Percentiles rank a stretch among this genome's conserved stretches.
Conservation (phyloP, 176 grass and related monocot species). For the Puya raimondii region DNA sequence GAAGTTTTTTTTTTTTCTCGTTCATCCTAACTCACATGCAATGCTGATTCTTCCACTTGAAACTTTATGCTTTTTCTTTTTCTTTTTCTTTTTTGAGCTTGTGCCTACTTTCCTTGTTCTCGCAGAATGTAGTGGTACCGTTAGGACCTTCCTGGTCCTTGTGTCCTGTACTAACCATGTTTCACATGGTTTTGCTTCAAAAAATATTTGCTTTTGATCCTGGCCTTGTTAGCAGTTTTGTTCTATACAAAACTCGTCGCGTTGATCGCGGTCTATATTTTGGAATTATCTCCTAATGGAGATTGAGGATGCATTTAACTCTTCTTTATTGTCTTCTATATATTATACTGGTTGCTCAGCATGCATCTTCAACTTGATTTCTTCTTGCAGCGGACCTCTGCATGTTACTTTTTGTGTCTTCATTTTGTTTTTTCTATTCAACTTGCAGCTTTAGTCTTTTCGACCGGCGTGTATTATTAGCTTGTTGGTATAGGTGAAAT, state of each 20-base stretch:
- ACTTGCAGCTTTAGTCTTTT: neutral
- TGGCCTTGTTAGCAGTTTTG: too few relatives aligned
- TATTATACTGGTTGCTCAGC: neutral
- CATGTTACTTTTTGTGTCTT: neutral
- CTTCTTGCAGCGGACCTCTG: neutral
- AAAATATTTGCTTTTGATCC: too few relatives aligned
- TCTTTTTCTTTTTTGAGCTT: neutral
- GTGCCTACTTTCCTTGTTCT: neutral
- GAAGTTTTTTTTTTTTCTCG: neutral
- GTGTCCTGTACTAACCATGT: too few relatives aligned
- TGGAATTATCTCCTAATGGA: too few relatives aligned
- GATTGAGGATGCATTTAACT: neutral
- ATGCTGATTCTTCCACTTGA: constrained; percentile 29
- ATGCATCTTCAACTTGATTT: neutral
- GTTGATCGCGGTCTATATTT: too few relatives aligned
- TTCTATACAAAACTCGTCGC: too few relatives aligned
- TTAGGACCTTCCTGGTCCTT: too few relatives aligned
- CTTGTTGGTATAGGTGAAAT: constrained; percentile 10
- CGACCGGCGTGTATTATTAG: constrained; percentile 27
- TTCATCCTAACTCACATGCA: constrained; percentile 35
- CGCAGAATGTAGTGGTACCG: too few relatives aligned
- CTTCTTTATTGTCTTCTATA: neutral
- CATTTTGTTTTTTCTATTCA: neutral
- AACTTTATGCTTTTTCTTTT: neutral
- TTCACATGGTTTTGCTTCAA: too few relatives aligned